phyloP scores from a whole-genome alignment of 345 rosid species.

The Populus alba region DNA sequence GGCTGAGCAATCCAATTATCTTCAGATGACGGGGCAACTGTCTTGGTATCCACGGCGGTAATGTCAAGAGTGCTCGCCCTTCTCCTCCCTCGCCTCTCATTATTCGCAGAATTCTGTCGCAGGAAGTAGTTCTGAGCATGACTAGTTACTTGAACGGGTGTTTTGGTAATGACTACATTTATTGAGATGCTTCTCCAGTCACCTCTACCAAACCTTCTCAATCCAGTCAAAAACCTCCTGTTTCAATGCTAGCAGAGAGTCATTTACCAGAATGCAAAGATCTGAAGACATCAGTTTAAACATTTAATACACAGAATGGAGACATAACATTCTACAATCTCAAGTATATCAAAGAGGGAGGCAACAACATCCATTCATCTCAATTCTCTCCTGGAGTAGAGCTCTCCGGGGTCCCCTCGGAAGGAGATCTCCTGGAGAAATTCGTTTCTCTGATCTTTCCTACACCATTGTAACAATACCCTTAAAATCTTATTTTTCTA shows the following conservation, averaged over 20 bases:
- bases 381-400: background rate
- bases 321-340: too few species aligned
- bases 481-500: background rate
- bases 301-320: too few species aligned
- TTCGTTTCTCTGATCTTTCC: background rate
- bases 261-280: too few species aligned
- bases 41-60: too few species aligned
- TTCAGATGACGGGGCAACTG: too few species aligned
- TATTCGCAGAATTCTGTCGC: too few species aligned
- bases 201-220: conserved; percentile 61
- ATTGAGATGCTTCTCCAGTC: conserved; percentile 95
- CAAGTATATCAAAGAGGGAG: too few species aligned
- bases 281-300: too few species aligned
- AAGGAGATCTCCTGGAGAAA: background rate
- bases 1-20: too few species aligned
- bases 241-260: too few species aligned
- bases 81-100: too few species aligned
- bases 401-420: background rate
- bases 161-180: conserved; percentile 66
- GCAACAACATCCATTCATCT: background rate
- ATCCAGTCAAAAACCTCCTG: conserved; percentile 25
- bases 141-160: conserved; percentile 59
- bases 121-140: conserved; percentile 77
- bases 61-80: too few species aligned
- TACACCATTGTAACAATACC: background rate